Evolutionary conservation across 371 early-diverging fungal genomes (phyloP).

Genomic region (Conidiobolus incongruus): DNA sequence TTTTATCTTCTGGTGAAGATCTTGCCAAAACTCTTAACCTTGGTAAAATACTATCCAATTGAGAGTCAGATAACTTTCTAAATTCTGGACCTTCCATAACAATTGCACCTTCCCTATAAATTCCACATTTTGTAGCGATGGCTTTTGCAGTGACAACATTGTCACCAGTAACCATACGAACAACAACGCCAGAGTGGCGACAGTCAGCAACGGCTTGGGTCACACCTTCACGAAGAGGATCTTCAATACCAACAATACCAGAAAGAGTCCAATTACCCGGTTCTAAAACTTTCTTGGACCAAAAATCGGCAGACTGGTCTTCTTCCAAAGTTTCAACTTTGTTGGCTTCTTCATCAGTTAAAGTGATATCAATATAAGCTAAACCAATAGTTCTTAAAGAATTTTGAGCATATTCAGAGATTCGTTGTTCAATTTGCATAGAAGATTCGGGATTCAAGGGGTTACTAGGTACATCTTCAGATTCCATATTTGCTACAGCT

Average conservation of each 20-base stretch:
- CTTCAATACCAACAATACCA: too few relatives aligned
- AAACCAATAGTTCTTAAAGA: constrained; percentile 42
- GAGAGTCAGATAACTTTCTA: constrained; percentile 19
- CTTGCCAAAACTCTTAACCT: too few relatives aligned
- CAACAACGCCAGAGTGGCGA: constrained; percentile 50
- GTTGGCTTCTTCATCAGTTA: constrained; percentile 5
- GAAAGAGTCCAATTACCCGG: constrained; percentile 15
- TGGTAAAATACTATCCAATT: constrained; percentile 28
- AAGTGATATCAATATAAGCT: constrained; percentile 35
- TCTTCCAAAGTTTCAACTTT: constrained; percentile 16
- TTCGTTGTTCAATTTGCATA: constrained; percentile 19
- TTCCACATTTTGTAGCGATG: constrained; percentile 49
- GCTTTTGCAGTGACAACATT: constrained; percentile 44
- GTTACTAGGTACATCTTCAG: neutral
- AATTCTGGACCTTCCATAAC: constrained; percentile 49
- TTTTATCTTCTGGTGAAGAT: constrained; percentile 59
- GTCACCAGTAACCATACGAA: constrained; percentile 77
- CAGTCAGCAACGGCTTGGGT: constrained; percentile 36
- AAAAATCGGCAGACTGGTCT: constrained; percentile 6
- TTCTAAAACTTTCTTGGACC: neutral
- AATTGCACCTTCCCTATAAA: constrained; percentile 27
- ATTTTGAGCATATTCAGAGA: constrained; percentile 31
- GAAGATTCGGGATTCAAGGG: constrained; percentile 17
- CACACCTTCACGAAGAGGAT: constrained; percentile 42
- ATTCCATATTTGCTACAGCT: neutral